Conservation (phyloP, 345 rosid genomes). For the Camelina neglecta region DNA sequence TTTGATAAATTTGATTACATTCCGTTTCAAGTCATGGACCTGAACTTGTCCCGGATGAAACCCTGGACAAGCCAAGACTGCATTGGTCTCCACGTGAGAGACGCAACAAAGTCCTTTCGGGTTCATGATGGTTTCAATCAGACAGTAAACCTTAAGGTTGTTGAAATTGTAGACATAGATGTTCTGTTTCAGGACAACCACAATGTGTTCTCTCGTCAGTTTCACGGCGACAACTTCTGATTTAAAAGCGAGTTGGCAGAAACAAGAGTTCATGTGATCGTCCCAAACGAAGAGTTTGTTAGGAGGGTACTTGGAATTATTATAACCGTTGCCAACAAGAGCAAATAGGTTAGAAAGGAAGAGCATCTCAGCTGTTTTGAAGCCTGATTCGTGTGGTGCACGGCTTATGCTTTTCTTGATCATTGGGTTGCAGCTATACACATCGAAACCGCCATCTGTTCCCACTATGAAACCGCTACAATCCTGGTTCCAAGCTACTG, state of each 20-base stretch:
- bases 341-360: slow-evolving; percentile 78
- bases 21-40: slow-evolving; percentile 75
- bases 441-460: slow-evolving; percentile 66
- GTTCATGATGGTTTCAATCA: slow-evolving; percentile 67
- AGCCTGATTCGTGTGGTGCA: slow-evolving; percentile 60
- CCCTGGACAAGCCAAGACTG: slow-evolving; percentile 84
- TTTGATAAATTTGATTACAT: slow-evolving; percentile 57
- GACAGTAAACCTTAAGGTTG: slow-evolving; percentile 64
- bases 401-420: slow-evolving; percentile 67
- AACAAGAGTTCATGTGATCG: slow-evolving; percentile 65
- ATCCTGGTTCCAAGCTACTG: slow-evolving; percentile 81
- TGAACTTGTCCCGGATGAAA: slow-evolving; percentile 74
- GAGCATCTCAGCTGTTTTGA: slow-evolving; percentile 84
- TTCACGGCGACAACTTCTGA: slow-evolving; percentile 73
- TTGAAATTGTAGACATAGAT: slow-evolving; percentile 65
- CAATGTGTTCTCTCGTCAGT: slow-evolving; percentile 65
- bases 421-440: slow-evolving; percentile 65
- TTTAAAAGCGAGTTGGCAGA: slow-evolving; percentile 70
- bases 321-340: slow-evolving; percentile 64
- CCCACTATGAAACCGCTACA: slow-evolving; percentile 80
- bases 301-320: slow-evolving; percentile 63
- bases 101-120: slow-evolving; percentile 81
- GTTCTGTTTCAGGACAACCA: slow-evolving; percentile 74
- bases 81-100: slow-evolving; percentile 61
- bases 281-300: slow-evolving; percentile 84